Evolutionary conservation across 805 yeast genomes (phyloP), one percentile per base, ranked within the genome.

Genomic region (Metschnikowia dekortorum): DNA sequence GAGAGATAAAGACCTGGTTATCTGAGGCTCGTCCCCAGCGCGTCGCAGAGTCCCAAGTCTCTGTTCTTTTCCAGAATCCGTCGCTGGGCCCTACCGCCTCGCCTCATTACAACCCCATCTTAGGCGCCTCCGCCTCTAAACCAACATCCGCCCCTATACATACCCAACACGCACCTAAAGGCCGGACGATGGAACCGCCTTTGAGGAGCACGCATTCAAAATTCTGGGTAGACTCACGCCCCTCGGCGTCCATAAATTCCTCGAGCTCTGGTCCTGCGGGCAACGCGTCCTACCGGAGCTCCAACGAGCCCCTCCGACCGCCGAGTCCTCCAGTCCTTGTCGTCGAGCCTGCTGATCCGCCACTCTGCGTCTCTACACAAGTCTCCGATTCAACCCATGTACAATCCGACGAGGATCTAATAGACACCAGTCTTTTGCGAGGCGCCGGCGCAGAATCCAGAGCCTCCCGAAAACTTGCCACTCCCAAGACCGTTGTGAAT

Each of bases 1-100:
- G 48, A 22, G 61, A 58, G 14, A 51, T 50, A 48, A 51, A 51
- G 36, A 38, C 50, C 4, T 58, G 61, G 61, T 33, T 56, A 44
- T 53, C 50, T n/a, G 29, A 46, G 26, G 47, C 50, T 3, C 18
- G 37, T 13, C 60, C 61, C 4, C 54, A 51, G 14, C 46, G 48
- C 26, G 54, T 51, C 2, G 55, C 51, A 3, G 39, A 41, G 38
- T 51, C 57, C 55, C 52, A 43, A 26, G 39, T 48, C 13, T 55
- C 48, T 11, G 8, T 52, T 8, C 32, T 52, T 5, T 44, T 47
- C 22, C 47, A 39, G 11, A 6, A 18, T 6, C 9, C 36, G 10
- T 6, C 47, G 3, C 7, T 18, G 10, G 36, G 9, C 6, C 22
- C 30, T 6, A 30, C 42, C 10, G 22, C 41, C 3, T 14, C 45